Conservation (phyloP, 805 yeast genomes). For the Myxozyma nipponensis region DNA sequence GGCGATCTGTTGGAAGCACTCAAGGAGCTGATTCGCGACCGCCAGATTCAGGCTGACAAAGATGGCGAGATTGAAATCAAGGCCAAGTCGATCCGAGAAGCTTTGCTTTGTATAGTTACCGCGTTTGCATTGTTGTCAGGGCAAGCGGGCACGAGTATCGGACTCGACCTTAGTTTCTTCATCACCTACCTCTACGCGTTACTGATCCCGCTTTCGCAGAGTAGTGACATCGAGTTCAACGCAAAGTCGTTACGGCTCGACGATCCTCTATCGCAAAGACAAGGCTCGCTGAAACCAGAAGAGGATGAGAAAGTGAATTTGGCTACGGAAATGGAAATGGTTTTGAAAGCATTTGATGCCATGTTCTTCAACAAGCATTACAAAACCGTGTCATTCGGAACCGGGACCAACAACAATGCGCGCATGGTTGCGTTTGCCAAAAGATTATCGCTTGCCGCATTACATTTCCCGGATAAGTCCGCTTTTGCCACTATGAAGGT, state of each 20-base stretch:
- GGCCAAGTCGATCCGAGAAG: conserved; percentile 48
- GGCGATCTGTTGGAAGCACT: conserved; percentile 91
- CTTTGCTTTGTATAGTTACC: conserved; percentile 78
- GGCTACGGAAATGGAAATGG: conserved; percentile 81
- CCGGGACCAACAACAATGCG: conserved; percentile 35
- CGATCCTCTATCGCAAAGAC: conserved; percentile 55
- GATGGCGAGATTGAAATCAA: conserved; percentile 35
- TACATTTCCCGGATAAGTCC: conserved; percentile 86
- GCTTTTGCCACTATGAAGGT: conserved; percentile 73
- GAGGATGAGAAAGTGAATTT: conserved; percentile 59
- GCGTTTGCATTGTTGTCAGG: conserved; percentile 81
- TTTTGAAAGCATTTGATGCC: conserved; percentile 71
- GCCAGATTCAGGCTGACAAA: conserved; percentile 38
- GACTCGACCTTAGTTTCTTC: conserved; percentile 77
- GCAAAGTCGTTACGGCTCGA: conserved; percentile 74
- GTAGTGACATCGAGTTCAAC: conserved; percentile 81
- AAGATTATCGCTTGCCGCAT: conserved; percentile 59
- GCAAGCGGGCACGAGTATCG: conserved; percentile 66
- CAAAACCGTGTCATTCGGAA: conserved; percentile 22
- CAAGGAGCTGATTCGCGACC: conserved; percentile 59
- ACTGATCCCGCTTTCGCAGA: conserved; percentile 64
- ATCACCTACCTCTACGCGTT: conserved; percentile 69
- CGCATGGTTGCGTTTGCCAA: conserved; percentile 74
- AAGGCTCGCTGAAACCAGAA: background rate
- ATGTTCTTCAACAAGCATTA: conserved; percentile 64